These are phyloP conservation scores for Funneliformis mosseae DNA, from an alignment of 192 early-diverging fungal species.

Conservation along the genomic window DNA sequence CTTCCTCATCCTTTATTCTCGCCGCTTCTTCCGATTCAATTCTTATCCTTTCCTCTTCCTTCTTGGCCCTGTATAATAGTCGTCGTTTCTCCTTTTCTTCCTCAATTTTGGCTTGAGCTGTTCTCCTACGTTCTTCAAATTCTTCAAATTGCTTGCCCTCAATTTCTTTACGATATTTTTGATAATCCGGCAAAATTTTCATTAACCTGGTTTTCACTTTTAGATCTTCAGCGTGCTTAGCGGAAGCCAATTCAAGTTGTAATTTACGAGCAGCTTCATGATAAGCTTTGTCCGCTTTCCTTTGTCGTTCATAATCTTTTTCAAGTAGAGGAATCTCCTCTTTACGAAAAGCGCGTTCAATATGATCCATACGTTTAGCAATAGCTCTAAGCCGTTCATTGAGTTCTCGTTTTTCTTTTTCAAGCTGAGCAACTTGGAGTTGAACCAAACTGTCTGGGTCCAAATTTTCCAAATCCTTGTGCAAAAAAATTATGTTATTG, in stretches of 20 bases:
- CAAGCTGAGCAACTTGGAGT: constrained; percentile 86
- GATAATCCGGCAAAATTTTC: constrained; percentile 84
- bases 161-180: constrained; percentile 58
- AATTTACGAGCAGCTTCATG: constrained; percentile 75
- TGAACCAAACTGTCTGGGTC: constrained; percentile 79
- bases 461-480: constrained; percentile 78
- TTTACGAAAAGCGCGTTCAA: constrained; percentile 90
- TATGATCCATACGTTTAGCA: constrained; percentile 84
- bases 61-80: constrained; percentile 56
- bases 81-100: constrained; percentile 75
- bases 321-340: constrained; percentile 88
- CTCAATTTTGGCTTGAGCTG: constrained; percentile 64
- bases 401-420: constrained; percentile 88
- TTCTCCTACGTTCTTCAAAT: constrained; percentile 54
- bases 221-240: constrained; percentile 73
- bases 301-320: constrained; percentile 90
- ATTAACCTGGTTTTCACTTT: constrained; percentile 76
- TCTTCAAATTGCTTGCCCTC: constrained; percentile 62
- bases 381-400: constrained; percentile 72
- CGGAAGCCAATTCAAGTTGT: constrained; percentile 62
- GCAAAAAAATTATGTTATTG: constrained; percentile 29
- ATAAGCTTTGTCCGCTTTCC: constrained; percentile 77
- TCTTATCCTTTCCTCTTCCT: constrained; percentile 51
- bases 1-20: constrained; percentile 44
- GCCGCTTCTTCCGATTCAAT: constrained; percentile 48